Conservation (phyloP, 768 basidiomycete species). For the Sporobolomyces phaffii region DNA sequence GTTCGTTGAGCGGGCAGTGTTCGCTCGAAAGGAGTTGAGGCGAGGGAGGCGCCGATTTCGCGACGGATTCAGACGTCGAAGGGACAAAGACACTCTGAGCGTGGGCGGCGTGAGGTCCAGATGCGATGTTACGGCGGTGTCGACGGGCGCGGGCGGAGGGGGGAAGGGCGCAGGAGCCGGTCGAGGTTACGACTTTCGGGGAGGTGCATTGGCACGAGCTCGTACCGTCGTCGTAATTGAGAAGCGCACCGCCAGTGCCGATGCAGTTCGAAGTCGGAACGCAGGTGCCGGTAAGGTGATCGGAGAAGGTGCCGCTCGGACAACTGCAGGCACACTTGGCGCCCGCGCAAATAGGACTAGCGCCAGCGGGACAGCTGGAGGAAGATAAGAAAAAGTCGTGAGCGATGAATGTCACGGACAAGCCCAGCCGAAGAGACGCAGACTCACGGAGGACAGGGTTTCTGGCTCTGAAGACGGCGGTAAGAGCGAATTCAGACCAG, state of each 20-base stretch:
- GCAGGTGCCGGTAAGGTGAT: neutral
- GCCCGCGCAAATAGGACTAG: slow-evolving; percentile 8
- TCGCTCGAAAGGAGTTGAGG: neutral
- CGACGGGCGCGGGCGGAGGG: slow-evolving; percentile 23
- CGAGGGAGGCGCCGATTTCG: neutral
- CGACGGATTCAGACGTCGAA: neutral
- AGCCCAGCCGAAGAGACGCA: neutral
- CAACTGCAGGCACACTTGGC: slow-evolving; percentile 1
- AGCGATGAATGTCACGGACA: neutral
- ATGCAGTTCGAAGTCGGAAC: slow-evolving; percentile 6
- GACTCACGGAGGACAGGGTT: slow-evolving; percentile 6
- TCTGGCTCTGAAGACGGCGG: neutral
- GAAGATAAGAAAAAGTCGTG: neutral
- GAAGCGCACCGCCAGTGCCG: neutral
- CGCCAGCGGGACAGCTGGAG: slow-evolving; percentile 8
- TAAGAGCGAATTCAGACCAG: neutral
- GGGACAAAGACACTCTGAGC: slow-evolving; percentile 21
- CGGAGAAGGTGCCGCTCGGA: neutral
- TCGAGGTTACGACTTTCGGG: slow-evolving; percentile 1
- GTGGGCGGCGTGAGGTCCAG: neutral
- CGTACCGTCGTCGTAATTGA: neutral
- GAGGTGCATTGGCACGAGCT: slow-evolving; percentile 14
- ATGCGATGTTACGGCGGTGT: neutral
- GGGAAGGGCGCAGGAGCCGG: slow-evolving; percentile 14
- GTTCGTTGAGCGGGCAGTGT: slow-evolving; percentile 19